These are phyloP conservation scores for Ascochyta pisi DNA, from an alignment of 2,329 filamentous ascomycete species.

Conservation along the genomic window DNA sequence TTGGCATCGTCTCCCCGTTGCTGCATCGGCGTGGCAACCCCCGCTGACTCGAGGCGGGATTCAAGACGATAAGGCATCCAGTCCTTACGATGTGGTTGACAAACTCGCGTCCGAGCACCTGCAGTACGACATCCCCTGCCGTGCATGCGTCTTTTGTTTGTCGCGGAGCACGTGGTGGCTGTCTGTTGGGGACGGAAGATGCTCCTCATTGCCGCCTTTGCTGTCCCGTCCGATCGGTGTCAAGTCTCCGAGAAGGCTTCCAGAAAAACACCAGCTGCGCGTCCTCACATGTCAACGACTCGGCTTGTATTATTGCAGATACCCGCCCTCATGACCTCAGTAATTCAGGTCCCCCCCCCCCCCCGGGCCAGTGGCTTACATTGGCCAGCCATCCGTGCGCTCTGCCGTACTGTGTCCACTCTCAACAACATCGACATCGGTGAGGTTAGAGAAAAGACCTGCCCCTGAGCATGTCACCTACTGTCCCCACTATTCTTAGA, in stretches of 20 bases:
- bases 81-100: neutral
- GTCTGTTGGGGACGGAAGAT: neutral
- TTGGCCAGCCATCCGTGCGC: slow-evolving; percentile 9
- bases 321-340: neutral
- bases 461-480: slow-evolving; percentile 13
- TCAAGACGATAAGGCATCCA: slow-evolving; percentile 4
- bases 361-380: neutral
- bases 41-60: slow-evolving; percentile 5
- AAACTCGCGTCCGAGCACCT: slow-evolving; percentile 2
- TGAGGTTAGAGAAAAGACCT: neutral
- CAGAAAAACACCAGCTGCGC: neutral
- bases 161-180: slow-evolving; percentile 1
- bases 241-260: slow-evolving; percentile 12
- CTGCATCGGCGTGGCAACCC: slow-evolving; percentile 2
- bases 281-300: neutral
- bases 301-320: neutral
- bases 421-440: slow-evolving; percentile 15
- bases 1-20: neutral
- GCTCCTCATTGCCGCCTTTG: neutral
- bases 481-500: neutral
- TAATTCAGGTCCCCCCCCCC: neutral
- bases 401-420: slow-evolving; percentile 7
- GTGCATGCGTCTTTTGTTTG: neutral
- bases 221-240: neutral
- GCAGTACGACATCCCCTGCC: neutral